Evolutionary conservation across 805 yeast genomes (phyloP).

Genomic region (Sugiyamaella floridensis): DNA sequence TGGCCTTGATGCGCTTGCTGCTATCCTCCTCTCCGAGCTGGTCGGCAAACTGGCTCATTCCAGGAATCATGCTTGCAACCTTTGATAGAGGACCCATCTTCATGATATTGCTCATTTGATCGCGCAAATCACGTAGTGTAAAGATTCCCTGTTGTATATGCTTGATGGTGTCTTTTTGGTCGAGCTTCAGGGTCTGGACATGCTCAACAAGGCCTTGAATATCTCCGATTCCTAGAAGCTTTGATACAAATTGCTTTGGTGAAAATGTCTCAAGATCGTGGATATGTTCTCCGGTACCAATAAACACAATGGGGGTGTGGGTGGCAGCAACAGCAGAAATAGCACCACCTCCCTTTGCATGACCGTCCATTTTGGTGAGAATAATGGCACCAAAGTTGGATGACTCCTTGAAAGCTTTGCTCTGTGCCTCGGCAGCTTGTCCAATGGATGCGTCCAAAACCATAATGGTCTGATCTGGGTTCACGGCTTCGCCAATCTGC

Average conservation of each 20-base stretch:
- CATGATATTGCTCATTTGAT: conserved; percentile 90
- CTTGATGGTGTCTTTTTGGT: conserved; percentile 79
- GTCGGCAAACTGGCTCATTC: conserved; percentile 74
- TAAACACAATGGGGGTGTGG: conserved; percentile 86
- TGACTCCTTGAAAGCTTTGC: conserved; percentile 87
- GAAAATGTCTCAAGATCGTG: conserved; percentile 87
- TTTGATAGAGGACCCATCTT: conserved; percentile 96
- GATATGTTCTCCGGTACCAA: conserved; percentile 98
- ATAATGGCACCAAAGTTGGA: conserved; percentile 92
- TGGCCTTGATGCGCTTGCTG: conserved; percentile 69
- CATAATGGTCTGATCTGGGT: conserved; percentile 96
- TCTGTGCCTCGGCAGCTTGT: conserved; percentile 95
- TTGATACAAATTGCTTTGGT: conserved; percentile 84
- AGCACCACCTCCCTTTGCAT: conserved; percentile 99
- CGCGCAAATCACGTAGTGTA: conserved; percentile 83
- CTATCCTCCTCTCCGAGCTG: conserved; percentile 92
- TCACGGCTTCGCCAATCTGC: conserved; percentile 79
- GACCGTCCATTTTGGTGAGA: conserved; percentile 95
- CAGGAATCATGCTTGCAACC: conserved; percentile 93
- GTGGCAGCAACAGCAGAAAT: conserved; percentile 98
- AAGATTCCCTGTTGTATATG: conserved; percentile 93
- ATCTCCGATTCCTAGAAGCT: conserved; percentile 91
- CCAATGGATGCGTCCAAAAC: conserved; percentile 96
- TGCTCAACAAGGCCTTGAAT: conserved; percentile 91
- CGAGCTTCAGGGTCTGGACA: conserved; percentile 78